Percentiles rank a stretch among this genome's conserved stretches.
phyloP scores from a whole-genome alignment of 1,284 basidiomycete species.

The Phenoliferia sp. region DNA sequence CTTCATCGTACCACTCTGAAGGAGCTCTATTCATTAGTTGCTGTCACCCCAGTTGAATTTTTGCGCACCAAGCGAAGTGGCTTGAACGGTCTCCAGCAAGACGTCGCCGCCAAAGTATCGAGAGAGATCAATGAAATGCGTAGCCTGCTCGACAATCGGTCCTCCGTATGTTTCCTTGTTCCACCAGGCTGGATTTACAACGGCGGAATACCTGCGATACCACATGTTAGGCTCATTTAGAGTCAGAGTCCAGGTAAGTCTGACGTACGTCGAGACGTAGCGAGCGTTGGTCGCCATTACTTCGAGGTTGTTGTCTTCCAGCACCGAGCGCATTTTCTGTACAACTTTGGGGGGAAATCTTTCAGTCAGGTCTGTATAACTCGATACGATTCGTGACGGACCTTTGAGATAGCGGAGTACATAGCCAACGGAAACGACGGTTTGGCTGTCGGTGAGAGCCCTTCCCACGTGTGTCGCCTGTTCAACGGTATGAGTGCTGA shows the following conservation, averaged over 20 bases:
- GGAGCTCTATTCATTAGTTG: no score
- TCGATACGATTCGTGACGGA: neutral
- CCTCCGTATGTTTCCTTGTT: conserved; percentile 87
- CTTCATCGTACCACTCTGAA: conserved; percentile 73
- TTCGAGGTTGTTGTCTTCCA: conserved; percentile 88
- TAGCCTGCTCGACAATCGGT: conserved; percentile 94
- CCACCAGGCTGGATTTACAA: conserved; percentile 88
- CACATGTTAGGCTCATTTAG: no score
- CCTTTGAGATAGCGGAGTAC: conserved; percentile 85
- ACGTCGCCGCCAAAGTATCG: conserved; percentile 95
- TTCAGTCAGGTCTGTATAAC: neutral
- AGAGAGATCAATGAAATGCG: conserved; percentile 58
- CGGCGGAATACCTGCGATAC: conserved; percentile 49
- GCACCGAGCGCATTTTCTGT: conserved; percentile 96
- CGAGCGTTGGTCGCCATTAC: conserved; percentile 96
- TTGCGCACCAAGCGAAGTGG: conserved; percentile 37
- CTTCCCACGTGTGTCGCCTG: conserved; percentile 60
- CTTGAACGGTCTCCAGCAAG: conserved; percentile 70
- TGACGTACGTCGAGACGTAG: conserved; percentile 86
- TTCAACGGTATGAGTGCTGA: conserved; percentile 34
- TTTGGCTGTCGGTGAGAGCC: conserved; percentile 78
- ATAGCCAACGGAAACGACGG: conserved; percentile 82
- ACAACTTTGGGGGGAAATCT: conserved; percentile 58
- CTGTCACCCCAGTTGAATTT: neutral
- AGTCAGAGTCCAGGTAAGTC: no score